Evolutionary conservation across 176 grass and related monocot genomes (phyloP).

Genomic region (Dendrocalamus sinicus): DNA sequence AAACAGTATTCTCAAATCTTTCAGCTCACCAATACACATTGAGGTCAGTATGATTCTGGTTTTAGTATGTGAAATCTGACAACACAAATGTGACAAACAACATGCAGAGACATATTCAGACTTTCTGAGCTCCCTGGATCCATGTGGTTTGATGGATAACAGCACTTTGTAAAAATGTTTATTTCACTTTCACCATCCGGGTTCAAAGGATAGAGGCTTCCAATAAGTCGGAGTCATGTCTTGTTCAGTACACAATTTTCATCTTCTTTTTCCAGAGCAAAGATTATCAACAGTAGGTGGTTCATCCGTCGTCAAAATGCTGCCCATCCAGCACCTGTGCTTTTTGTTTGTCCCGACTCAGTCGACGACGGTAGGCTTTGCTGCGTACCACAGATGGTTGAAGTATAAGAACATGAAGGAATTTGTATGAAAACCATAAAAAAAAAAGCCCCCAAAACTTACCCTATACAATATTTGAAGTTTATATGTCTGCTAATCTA

Average conservation of each 20-base stretch:
- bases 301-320: slow-evolving; percentile 69
- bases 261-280: slow-evolving; percentile 35
- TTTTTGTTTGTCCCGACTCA: slow-evolving; percentile 63
- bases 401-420: slow-evolving; percentile 14
- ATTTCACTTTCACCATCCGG: slow-evolving; percentile 48
- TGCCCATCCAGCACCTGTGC: slow-evolving; percentile 92
- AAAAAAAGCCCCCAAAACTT: neutral
- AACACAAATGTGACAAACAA: slow-evolving; percentile 39
- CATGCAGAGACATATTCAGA: slow-evolving; percentile 40
- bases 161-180: slow-evolving; percentile 43
- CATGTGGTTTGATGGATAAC: slow-evolving; percentile 38
- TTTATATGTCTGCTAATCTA: neutral
- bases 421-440: slow-evolving; percentile 7
- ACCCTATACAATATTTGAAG: neutral
- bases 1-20: slow-evolving; percentile 36
- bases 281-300: slow-evolving; percentile 31
- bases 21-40: slow-evolving; percentile 35
- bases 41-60: slow-evolving; percentile 47
- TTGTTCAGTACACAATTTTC: slow-evolving; percentile 45
- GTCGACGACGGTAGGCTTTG: slow-evolving; percentile 68
- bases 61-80: slow-evolving; percentile 43
- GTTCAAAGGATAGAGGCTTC: slow-evolving; percentile 26
- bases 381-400: slow-evolving; percentile 51
- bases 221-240: slow-evolving; percentile 1
- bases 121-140: slow-evolving; percentile 37